Evolutionary conservation across 2,329 filamentous ascomycete genomes (phyloP).

Genomic region (Ceratocystis variospora): DNA sequence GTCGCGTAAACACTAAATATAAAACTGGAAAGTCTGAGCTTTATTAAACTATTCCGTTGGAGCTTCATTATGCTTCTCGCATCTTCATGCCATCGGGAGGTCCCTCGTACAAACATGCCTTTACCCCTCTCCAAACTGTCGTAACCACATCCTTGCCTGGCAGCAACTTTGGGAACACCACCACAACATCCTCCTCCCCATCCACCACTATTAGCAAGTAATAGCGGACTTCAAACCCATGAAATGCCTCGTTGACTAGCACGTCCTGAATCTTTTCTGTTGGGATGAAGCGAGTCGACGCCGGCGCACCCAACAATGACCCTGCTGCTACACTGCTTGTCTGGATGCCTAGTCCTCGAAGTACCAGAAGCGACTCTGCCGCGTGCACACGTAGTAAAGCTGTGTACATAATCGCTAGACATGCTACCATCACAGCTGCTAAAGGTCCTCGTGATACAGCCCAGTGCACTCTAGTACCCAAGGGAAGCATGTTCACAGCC

Average conservation of each 20-base stretch:
- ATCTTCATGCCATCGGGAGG: slow-evolving; percentile 13
- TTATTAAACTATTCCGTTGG: neutral
- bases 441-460: slow-evolving; percentile 28
- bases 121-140: slow-evolving; percentile 75
- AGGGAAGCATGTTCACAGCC: slow-evolving; percentile 29
- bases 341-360: slow-evolving; percentile 82
- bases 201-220: slow-evolving; percentile 85
- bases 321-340: slow-evolving; percentile 47
- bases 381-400: slow-evolving; percentile 36
- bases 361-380: slow-evolving; percentile 76
- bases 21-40: slow-evolving; percentile 6
- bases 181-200: slow-evolving; percentile 73
- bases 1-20: slow-evolving; percentile 18
- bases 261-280: slow-evolving; percentile 87
- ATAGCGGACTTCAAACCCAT: slow-evolving; percentile 77
- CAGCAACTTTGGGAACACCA: slow-evolving; percentile 79
- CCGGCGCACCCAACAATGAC: slow-evolving; percentile 44
- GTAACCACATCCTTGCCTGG: slow-evolving; percentile 65
- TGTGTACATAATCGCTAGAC: slow-evolving; percentile 28
- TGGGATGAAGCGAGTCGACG: slow-evolving; percentile 55
- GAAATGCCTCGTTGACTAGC: slow-evolving; percentile 88
- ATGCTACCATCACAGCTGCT: slow-evolving; percentile 30
- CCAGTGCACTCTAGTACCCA: slow-evolving; percentile 28
- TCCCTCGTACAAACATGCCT: slow-evolving; percentile 60
- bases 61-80: slow-evolving; percentile 3